A percentile compares a stretch with the other conserved stretches of the same genome.
phyloP scores from a whole-genome alignment of 352 stramenopile species.

The Globisporangium megalacanthum region DNA sequence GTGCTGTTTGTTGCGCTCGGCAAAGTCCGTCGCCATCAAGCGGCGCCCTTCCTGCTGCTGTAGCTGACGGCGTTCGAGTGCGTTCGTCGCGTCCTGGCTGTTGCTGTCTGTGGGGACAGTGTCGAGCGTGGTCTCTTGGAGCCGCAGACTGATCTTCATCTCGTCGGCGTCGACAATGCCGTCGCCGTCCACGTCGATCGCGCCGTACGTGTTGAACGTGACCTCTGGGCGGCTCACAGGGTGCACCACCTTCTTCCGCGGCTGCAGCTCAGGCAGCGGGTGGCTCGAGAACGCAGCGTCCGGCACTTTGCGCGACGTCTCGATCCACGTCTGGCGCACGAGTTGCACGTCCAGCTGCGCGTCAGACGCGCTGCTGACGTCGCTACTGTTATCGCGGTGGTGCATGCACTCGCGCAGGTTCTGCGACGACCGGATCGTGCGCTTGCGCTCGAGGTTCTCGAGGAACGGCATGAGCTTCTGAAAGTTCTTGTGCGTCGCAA shows the following conservation, averaged over 20 bases:
- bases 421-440: constrained; percentile 49
- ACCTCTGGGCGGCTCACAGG: constrained; percentile 11
- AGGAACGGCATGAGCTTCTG: constrained; percentile 56
- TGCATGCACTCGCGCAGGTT: constrained; percentile 35
- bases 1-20: constrained; percentile 41
- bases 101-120: constrained; percentile 7
- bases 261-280: constrained; percentile 39
- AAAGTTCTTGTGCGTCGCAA: constrained; percentile 62
- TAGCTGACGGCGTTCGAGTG: constrained; percentile 16
- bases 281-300: constrained; percentile 36
- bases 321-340: constrained; percentile 44
- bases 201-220: constrained; percentile 41
- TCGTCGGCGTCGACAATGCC: constrained; percentile 53
- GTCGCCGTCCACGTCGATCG: constrained; percentile 57
- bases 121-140: constrained; percentile 29
- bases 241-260: constrained; percentile 19
- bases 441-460: constrained; percentile 53
- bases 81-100: constrained; percentile 2
- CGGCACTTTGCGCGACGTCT: constrained; percentile 52
- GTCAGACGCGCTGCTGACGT: neutral
- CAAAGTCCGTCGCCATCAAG: constrained; percentile 61
- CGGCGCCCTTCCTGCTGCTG: constrained; percentile 46
- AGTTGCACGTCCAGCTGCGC: constrained; percentile 9
- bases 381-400: neutral
- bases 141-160: constrained; percentile 50